Conservation (phyloP, 805 yeast genomes). For the Cyberlindnera meyerae region DNA sequence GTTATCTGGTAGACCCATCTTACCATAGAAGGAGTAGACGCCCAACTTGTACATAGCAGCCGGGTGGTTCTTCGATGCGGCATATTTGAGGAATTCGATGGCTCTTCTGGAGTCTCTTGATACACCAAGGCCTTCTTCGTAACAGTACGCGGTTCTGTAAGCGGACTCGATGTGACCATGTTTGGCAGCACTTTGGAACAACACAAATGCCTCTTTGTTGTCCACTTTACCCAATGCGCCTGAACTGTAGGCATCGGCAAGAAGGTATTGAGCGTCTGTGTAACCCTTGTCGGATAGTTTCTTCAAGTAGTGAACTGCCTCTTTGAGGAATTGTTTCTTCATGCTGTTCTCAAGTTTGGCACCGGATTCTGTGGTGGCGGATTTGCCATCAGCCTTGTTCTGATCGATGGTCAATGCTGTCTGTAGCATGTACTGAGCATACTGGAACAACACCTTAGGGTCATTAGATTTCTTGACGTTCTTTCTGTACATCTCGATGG, state of each 20-base stretch:
- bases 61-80: conserved; percentile 89
- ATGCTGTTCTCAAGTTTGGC: conserved; percentile 32
- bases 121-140: conserved; percentile 91
- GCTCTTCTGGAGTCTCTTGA: conserved; percentile 85
- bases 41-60: conserved; percentile 97
- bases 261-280: conserved; percentile 83
- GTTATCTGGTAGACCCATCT: conserved; percentile 74
- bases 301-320: conserved; percentile 66
- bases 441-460: conserved; percentile 81
- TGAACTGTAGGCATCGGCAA: conserved; percentile 85
- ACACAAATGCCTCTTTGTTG: conserved; percentile 63
- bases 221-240: conserved; percentile 83
- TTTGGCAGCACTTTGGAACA: conserved; percentile 88
- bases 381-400: conserved; percentile 2
- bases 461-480: conserved; percentile 84
- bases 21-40: conserved; percentile 73
- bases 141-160: conserved; percentile 85
- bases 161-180: conserved; percentile 91
- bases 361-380: conserved; percentile 12
- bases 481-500: conserved; percentile 80
- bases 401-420: conserved; percentile 64
- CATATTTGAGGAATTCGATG: conserved; percentile 73
- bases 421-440: conserved; percentile 85
- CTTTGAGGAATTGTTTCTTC: conserved; percentile 61
- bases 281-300: conserved; percentile 75